Conservation (phyloP, 2,329 filamentous ascomycete genomes). For the Ophiocordyceps sinensis region DNA sequence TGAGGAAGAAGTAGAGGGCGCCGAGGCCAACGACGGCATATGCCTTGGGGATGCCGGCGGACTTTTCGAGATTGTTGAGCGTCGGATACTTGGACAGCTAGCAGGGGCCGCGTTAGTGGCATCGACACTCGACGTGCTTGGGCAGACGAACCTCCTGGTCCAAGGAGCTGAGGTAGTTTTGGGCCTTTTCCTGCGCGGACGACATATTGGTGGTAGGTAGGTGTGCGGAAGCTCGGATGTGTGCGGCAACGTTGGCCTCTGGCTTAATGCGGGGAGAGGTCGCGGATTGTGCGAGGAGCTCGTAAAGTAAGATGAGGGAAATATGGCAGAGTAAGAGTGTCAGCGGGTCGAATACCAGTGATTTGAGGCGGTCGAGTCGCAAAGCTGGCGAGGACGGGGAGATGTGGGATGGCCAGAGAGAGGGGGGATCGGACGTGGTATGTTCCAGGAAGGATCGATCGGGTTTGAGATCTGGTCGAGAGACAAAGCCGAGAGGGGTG, state of each 20-base stretch:
- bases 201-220: conserved; percentile 38
- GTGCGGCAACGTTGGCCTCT: conserved; percentile 1
- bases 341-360: not conserved
- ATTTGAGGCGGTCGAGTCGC: not conserved
- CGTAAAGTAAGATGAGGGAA: not conserved
- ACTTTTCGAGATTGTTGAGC: conserved; percentile 76
- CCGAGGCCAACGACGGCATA: conserved; percentile 65
- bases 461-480: not conserved
- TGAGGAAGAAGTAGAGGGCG: conserved; percentile 77
- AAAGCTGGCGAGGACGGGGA: not conserved
- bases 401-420: not conserved
- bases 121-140: not conserved
- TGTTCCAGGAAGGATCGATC: conserved; percentile 7
- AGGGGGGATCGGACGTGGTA: not conserved
- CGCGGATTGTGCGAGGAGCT: not conserved
- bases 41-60: conserved; percentile 70
- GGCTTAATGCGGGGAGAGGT: not conserved
- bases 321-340: not conserved
- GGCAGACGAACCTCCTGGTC: conserved; percentile 59
- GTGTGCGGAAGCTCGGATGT: conserved; percentile 4
- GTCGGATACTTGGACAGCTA: conserved; percentile 76
- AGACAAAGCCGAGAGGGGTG: not conserved
- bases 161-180: conserved; percentile 63
- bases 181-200: conserved; percentile 61
- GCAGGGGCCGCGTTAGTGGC: conserved; percentile 6